Evolutionary conservation across 179 eudicot species (phyloP).

Genomic region (Spinacia oleracea): DNA sequence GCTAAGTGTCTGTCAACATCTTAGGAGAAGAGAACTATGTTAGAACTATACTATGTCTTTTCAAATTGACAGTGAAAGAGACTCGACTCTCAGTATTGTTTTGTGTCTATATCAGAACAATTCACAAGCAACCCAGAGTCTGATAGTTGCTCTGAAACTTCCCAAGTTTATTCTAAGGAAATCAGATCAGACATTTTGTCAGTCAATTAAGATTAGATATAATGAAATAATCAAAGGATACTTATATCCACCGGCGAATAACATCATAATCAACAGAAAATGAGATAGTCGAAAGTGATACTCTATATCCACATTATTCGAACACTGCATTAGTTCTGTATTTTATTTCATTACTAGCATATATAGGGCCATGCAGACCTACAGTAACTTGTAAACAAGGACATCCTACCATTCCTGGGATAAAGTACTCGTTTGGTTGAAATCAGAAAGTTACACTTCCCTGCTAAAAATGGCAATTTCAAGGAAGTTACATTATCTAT

Average conservation of each 20-base stretch:
- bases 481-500: too few relatives aligned
- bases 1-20: constrained; percentile 42
- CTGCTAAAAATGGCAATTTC: too few relatives aligned
- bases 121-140: constrained; percentile 2
- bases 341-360: not conserved
- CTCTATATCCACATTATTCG: not conserved
- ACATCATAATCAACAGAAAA: constrained; percentile 11
- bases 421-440: not conserved
- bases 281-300: not conserved
- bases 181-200: constrained; percentile 9
- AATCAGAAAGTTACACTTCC: too few relatives aligned
- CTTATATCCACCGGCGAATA: constrained; percentile 20
- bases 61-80: constrained; percentile 27
- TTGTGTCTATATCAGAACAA: not conserved
- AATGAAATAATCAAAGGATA: constrained; percentile 8
- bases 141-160: constrained; percentile 29
- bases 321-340: not conserved
- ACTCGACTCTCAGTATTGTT: constrained; percentile 19
- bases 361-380: too few relatives aligned
- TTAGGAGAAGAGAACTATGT: constrained; percentile 16
- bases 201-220: not conserved
- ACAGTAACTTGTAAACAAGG: not conserved
- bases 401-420: not conserved
- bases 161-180: constrained; percentile 15
- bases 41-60: not conserved